Conservation (phyloP, 306 rosid genomes). For the Medicago arabica region DNA sequence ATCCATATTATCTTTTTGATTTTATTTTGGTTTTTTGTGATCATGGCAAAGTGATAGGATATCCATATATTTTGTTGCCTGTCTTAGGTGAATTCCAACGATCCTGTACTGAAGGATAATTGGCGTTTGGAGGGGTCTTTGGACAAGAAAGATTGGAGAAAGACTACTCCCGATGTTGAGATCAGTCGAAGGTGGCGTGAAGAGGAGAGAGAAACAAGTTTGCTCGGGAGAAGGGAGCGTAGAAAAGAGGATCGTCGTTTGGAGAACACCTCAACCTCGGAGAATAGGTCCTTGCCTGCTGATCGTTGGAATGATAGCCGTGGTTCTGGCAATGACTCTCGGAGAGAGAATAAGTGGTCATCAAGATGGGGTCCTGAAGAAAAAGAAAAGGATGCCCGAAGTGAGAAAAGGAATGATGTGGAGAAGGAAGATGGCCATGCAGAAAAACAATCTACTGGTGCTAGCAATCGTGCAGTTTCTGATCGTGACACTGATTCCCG, state of each 20-base stretch:
- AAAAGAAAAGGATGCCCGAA: slow-evolving; percentile 71
- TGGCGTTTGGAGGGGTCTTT: slow-evolving; percentile 70
- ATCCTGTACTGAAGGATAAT: slow-evolving; percentile 60
- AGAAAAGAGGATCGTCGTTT: slow-evolving; percentile 71
- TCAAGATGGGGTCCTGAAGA: slow-evolving; percentile 91
- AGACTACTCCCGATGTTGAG: slow-evolving; percentile 60
- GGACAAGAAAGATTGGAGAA: slow-evolving; percentile 78
- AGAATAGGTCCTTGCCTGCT: slow-evolving; percentile 56
- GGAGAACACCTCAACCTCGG: slow-evolving; percentile 58
- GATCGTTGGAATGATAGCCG: slow-evolving; percentile 68
- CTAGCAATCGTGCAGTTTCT: slow-evolving; percentile 53
- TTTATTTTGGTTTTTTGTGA: neutral
- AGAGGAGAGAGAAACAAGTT: slow-evolving; percentile 81
- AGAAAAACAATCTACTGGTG: slow-evolving; percentile 60
- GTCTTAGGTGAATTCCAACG: slow-evolving; percentile 59
- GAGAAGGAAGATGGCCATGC: slow-evolving; percentile 61
- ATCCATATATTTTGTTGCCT: slow-evolving; percentile 43
- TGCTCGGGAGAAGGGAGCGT: slow-evolving; percentile 74
- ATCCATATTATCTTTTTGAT: neutral
- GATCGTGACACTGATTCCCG: slow-evolving; percentile 74
- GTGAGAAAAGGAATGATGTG: slow-evolving; percentile 59
- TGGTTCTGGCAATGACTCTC: slow-evolving; percentile 60
- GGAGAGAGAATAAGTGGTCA: slow-evolving; percentile 82
- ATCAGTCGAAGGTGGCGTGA: slow-evolving; percentile 76
- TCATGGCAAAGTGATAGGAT: slow-evolving; percentile 36